These are phyloP conservation scores for Gossypium rotundifolium DNA, from an alignment of 345 rosid species.

Conservation along the genomic window DNA sequence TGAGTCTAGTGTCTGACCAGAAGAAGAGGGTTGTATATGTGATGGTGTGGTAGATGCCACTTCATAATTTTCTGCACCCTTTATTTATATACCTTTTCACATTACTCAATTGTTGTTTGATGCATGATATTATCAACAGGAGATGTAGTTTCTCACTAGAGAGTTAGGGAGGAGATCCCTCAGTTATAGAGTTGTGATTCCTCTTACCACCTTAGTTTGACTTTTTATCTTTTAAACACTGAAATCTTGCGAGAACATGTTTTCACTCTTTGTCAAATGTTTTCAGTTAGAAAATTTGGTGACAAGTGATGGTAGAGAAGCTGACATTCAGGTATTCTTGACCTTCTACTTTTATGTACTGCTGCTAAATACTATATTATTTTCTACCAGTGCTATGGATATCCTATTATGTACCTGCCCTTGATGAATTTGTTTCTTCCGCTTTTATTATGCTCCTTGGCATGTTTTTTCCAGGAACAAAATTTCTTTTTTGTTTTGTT, in stretches of 20 bases:
- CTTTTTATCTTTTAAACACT: not conserved
- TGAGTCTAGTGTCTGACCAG: not conserved
- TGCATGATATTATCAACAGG: not conserved
- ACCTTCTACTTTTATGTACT: not conserved
- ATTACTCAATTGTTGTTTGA: not conserved
- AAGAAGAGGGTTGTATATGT: not conserved
- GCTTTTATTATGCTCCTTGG: not conserved
- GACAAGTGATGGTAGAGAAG: slow-evolving; percentile 61
- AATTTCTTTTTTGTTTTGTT: not conserved
- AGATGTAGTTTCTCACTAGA: not conserved
- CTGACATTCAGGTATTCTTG: slow-evolving; percentile 72
- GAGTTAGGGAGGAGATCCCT: not conserved
- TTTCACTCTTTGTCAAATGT: slow-evolving; percentile 20
- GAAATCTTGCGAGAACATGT: not conserved
- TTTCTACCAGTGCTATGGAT: not conserved
- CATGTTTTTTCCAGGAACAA: not conserved
- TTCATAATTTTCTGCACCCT: not conserved
- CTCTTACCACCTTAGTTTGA: not conserved
- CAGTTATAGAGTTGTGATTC: not conserved
- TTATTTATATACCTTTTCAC: not conserved
- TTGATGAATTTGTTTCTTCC: not conserved
- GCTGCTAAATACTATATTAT: not conserved
- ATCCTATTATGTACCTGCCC: not conserved
- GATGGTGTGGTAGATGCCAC: not conserved
- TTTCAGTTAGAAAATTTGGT: slow-evolving; percentile 81